Evolutionary conservation across 441 rosid species (phyloP), one percentile per base, ranked within the genome.

Genomic region (Jatropha multifida): DNA sequence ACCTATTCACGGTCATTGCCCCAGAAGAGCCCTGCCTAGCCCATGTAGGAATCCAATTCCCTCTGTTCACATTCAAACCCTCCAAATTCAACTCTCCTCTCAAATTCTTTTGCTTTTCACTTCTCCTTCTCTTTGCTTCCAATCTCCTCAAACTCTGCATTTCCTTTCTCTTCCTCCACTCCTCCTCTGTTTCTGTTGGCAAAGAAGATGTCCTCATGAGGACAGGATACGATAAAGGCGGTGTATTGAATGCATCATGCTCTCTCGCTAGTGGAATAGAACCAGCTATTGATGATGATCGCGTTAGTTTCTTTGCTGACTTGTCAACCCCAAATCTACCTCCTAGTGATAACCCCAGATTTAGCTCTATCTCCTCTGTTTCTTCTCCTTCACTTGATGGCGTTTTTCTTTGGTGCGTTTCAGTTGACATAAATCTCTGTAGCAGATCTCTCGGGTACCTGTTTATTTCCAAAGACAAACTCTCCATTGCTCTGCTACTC

Each of bases 121-220:
- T 87, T 68, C 98, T 82, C 79, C 97, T 85, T 68, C 94, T 83
- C 82, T 93, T 95, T 60, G 98, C 98, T 74, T 86, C 97, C 96
- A 93, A 87, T 72, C 99, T 88, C 81, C 98, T 86, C 55, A 89
- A 72, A 17, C 86, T 88, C 87, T 93, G 98, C 88, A 92, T 74
- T 82, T 90, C 94, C 83, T 92, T 95, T 71, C 99, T 88, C 85
- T 93, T 93, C 91, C 92, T 89, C 98, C 96, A 95, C 74, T 89
- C 98, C 49, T 92, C 99, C 75, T 93, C 97, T 38, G 94, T 86
- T 89, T 88, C 98, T 10, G 94, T 78, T 0, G 99, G 99, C 65
- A 95, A 83, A 71, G 98, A 93, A 72, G 96, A 86, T 56, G 96
- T 77, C 85, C 98, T 90, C 64, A 77, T 81, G 51, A 95, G 88